phyloP scores from a whole-genome alignment of 176 grass and related monocot genomes.

The Oryza officinalis region DNA sequence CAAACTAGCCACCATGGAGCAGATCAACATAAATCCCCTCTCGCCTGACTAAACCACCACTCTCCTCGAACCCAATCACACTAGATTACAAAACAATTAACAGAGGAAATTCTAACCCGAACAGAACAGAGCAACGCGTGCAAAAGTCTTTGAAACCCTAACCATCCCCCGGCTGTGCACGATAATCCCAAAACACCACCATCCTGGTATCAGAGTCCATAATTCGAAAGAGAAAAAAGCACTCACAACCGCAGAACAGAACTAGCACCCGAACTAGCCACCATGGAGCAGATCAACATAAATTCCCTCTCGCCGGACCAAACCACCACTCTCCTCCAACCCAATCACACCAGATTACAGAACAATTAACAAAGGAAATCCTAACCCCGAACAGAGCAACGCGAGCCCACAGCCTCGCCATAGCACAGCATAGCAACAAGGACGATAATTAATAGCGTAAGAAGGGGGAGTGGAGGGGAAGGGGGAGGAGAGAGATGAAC shows the following conservation, averaged over 20 bases:
- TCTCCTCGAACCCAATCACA: background rate
- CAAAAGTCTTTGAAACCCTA: too few relatives aligned
- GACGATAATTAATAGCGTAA: background rate
- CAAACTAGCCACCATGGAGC: background rate
- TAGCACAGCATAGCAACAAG: background rate
- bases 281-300: background rate
- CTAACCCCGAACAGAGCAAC: background rate
- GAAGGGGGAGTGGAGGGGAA: too few relatives aligned
- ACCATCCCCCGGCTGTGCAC: too few relatives aligned
- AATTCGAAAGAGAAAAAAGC: background rate
- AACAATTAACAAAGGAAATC: background rate
- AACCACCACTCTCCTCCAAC: background rate
- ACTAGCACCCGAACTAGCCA: background rate
- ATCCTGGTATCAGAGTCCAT: background rate
- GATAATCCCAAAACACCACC: background rate
- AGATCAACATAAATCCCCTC: constrained; percentile 8
- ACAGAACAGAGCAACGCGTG: background rate
- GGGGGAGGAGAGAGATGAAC: background rate
- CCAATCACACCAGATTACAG: background rate
- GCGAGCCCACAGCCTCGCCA: background rate
- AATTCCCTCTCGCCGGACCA: background rate
- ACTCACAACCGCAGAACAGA: background rate
- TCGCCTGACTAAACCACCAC: background rate
- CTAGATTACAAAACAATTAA: background rate
- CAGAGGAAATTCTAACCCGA: background rate